Evolutionary conservation across 2,329 filamentous ascomycete genomes (phyloP).

Genomic region (Fusarium pseudograminearum): DNA sequence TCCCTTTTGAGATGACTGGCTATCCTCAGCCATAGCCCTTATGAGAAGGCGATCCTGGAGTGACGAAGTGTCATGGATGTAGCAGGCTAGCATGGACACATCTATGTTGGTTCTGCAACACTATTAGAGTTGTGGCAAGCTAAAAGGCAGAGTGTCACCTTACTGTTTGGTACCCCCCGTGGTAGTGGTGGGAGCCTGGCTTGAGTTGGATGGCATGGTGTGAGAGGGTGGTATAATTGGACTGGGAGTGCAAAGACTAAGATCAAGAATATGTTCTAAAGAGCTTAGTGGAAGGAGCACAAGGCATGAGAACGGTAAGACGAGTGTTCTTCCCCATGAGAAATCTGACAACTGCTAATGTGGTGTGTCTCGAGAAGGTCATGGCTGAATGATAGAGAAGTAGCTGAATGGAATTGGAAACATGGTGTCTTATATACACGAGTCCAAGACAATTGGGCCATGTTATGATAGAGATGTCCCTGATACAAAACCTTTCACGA

Average conservation of each 20-base stretch:
- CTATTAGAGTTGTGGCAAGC: not conserved
- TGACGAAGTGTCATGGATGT: constrained; percentile 16
- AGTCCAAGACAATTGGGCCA: not conserved
- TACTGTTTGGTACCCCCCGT: constrained; percentile 4
- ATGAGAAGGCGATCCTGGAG: constrained; percentile 17
- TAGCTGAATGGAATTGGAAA: not conserved
- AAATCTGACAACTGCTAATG: not conserved
- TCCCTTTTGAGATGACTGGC: not conserved
- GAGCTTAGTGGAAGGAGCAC: not conserved
- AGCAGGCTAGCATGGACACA: not conserved
- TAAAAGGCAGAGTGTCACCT: not conserved
- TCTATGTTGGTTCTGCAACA: not conserved
- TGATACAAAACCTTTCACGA: not conserved
- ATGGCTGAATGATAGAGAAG: not conserved
- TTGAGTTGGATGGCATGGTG: constrained; percentile 18
- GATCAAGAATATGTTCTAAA: not conserved
- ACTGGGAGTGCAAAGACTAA: not conserved
- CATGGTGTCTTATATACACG: not conserved
- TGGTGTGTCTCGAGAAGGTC: not conserved
- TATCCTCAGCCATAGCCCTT: not conserved
- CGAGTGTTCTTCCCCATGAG: constrained; percentile 5
- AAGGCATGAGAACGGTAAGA: not conserved
- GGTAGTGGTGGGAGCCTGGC: not conserved
- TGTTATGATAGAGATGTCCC: not conserved
- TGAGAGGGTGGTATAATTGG: not conserved